Evolutionary conservation across 2,329 filamentous ascomycete genomes (phyloP).

Genomic region (Apiospora arundinis): DNA sequence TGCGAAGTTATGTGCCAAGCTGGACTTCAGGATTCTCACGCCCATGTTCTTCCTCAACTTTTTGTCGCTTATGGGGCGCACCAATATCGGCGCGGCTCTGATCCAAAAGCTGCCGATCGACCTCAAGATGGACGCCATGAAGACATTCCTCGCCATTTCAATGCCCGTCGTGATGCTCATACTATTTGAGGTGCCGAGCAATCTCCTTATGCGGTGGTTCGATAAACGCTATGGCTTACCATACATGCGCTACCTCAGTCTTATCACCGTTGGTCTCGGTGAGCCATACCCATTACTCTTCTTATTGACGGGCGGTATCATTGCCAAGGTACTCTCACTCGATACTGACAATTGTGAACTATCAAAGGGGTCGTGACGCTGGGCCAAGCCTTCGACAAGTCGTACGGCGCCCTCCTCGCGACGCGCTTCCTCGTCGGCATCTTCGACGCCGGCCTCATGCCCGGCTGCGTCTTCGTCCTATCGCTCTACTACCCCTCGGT

Average conservation of each 20-base stretch:
- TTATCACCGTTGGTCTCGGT: constrained; percentile 30
- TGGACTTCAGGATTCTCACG: neutral
- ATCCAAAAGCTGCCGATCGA: constrained; percentile 35
- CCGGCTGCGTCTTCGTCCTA: constrained; percentile 33
- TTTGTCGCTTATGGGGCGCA: constrained; percentile 35
- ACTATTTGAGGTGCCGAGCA: constrained; percentile 32
- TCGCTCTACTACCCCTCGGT: constrained; percentile 33
- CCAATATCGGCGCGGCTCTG: constrained; percentile 35
- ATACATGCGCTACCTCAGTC: constrained; percentile 34
- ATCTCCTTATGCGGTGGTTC: constrained; percentile 31
- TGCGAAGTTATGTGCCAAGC: neutral
- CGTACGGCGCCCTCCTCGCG: constrained; percentile 30
- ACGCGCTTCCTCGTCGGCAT: constrained; percentile 34
- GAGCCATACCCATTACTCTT: too few species aligned
- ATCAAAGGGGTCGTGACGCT: constrained; percentile 29
- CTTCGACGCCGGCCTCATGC: constrained; percentile 35
- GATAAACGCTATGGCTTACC: constrained; percentile 26
- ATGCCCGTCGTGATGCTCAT: constrained; percentile 28
- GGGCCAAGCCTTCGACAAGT: constrained; percentile 34
- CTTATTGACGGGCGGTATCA: too few species aligned
- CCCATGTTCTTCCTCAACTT: constrained; percentile 39
- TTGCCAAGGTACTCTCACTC: too few species aligned
- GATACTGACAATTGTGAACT: too few species aligned
- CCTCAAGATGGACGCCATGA: constrained; percentile 31
- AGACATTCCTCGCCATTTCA: constrained; percentile 32